Percentiles rank a stretch among this genome's conserved stretches.
phyloP scores from a whole-genome alignment of 2,329 filamentous ascomycete genomes.

The Pseudogymnoascus sp. region DNA sequence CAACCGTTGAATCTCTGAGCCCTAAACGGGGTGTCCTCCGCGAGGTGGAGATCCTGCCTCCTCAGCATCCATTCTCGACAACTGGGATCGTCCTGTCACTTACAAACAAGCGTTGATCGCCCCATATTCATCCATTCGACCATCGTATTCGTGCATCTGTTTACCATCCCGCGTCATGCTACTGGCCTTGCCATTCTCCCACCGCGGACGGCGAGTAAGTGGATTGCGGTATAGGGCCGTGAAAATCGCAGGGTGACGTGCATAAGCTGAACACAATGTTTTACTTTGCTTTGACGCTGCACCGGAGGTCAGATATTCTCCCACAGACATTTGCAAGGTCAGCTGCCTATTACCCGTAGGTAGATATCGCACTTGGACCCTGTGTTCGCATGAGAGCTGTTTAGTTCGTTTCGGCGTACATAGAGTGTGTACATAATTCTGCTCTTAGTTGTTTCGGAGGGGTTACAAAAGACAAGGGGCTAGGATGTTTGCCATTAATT shows the following conservation, averaged over 20 bases:
- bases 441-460: not conserved
- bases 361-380: not conserved
- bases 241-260: not conserved
- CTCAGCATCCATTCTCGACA: not conserved
- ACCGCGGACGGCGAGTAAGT: not conserved
- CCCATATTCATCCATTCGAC: not conserved
- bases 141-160: not conserved
- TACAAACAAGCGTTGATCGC: slow-evolving; percentile 1
- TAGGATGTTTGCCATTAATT: not conserved
- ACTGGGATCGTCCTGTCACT: slow-evolving; percentile 6
- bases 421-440: not conserved
- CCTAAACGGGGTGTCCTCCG: not conserved
- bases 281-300: slow-evolving; percentile 1
- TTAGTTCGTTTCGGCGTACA: not conserved
- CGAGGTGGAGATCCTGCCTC: not conserved
- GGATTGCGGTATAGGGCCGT: not conserved
- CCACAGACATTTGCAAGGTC: slow-evolving; percentile 4
- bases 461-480: not conserved
- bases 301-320: not conserved
- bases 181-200: not conserved
- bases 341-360: not conserved
- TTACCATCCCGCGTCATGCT: not conserved
- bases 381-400: not conserved
- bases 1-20: not conserved
- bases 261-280: not conserved